Percentiles rank a stretch among this genome's conserved stretches.
Evolutionary conservation across 352 stramenopile species (phyloP).

Genomic region (Phytopythium aichiense): DNA sequence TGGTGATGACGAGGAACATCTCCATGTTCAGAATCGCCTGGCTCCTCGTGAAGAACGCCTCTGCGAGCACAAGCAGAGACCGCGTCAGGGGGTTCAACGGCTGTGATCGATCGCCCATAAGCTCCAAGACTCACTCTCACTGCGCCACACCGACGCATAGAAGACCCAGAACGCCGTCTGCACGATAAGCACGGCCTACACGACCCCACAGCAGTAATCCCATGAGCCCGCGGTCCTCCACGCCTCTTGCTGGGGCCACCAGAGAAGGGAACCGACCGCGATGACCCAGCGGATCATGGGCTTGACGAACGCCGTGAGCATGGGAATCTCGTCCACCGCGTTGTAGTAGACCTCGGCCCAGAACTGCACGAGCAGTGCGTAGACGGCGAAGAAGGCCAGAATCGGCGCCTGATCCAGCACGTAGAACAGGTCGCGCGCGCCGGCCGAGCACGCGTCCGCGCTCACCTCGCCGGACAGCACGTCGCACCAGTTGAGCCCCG

Average conservation of each 20-base stretch:
- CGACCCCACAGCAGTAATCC: background rate
- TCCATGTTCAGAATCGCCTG: conserved; percentile 82
- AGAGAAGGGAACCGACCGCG: conserved; percentile 22
- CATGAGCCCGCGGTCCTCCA: background rate
- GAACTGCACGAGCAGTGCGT: conserved; percentile 81
- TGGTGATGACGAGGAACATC: conserved; percentile 74
- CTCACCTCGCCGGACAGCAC: conserved; percentile 67
- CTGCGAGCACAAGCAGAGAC: conserved; percentile 14
- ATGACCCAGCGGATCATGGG: conserved; percentile 64
- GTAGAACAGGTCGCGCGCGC: conserved; percentile 83
- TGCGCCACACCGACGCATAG: conserved; percentile 66
- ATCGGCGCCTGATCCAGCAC: conserved; percentile 82
- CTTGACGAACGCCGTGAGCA: conserved; percentile 63
- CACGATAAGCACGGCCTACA: conserved; percentile 49
- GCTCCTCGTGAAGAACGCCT: conserved; percentile 73
- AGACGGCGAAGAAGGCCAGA: conserved; percentile 77
- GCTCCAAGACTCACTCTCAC: conserved; percentile 43
- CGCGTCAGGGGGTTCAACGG: background rate
- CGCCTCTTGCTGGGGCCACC: background rate
- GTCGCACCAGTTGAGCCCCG: conserved; percentile 79
- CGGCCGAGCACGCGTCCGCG: conserved; percentile 42
- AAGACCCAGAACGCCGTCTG: conserved; percentile 78
- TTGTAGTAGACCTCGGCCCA: conserved; percentile 90
- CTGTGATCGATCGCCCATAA: background rate
- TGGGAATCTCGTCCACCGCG: conserved; percentile 65